A percentile compares a stretch with the other conserved stretches of the same genome.
Conservation (phyloP, 2,329 filamentous ascomycete genomes). For the Arachnomyces sp. region DNA sequence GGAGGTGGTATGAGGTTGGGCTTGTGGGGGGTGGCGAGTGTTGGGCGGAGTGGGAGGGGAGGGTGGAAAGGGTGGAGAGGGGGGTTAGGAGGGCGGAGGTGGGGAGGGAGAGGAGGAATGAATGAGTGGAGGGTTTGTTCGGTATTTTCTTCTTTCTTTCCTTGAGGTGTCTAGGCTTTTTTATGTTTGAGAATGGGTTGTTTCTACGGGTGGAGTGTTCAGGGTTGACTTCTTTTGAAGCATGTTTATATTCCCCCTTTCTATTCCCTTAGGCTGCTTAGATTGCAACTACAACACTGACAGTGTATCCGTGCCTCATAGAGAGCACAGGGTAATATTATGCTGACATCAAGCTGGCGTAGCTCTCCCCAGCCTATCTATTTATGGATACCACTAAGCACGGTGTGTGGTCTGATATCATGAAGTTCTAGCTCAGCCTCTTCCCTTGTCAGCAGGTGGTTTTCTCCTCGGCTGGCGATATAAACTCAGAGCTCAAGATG, state of each 20-base stretch:
- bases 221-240: constrained; percentile 1
- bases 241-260: constrained; percentile 7
- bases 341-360: too few relatives aligned
- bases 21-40: constrained; percentile 61
- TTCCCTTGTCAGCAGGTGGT: too few relatives aligned
- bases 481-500: too few relatives aligned
- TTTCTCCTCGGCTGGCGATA: too few relatives aligned
- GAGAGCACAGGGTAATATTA: too few relatives aligned
- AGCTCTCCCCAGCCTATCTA: too few relatives aligned
- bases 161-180: constrained; percentile 1
- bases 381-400: too few relatives aligned
- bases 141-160: not conserved
- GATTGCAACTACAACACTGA: too few relatives aligned
- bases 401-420: too few relatives aligned
- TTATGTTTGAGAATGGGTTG: not conserved
- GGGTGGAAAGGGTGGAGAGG: constrained; percentile 59
- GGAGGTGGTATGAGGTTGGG: constrained; percentile 66
- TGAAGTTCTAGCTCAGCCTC: too few relatives aligned
- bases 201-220: not conserved
- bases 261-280: constrained; percentile 5
- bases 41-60: constrained; percentile 64
- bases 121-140: constrained; percentile 29
- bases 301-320: too few relatives aligned
- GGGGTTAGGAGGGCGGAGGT: constrained; percentile 57
- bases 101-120: constrained; percentile 47